These are phyloP conservation scores for Euptelea pleiosperma DNA, from an alignment of 164 flowering plant species.

Conservation along the genomic window DNA sequence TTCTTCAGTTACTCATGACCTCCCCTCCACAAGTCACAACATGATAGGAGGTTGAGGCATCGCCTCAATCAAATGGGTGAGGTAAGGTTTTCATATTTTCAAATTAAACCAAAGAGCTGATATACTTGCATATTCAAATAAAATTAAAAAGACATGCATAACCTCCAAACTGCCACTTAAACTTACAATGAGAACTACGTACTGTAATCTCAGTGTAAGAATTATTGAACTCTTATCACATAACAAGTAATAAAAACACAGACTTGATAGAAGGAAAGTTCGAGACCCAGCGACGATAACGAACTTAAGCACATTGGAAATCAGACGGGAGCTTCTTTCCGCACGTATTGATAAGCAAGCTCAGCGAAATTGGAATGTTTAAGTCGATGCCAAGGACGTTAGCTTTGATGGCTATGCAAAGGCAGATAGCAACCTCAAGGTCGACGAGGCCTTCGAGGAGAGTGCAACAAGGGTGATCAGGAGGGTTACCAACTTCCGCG, in stretches of 20 bases:
- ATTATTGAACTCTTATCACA: neutral
- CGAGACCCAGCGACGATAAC: neutral
- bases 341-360: constrained; percentile 61
- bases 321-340: constrained; percentile 42
- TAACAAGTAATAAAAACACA: too few species aligned
- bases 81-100: too few species aligned
- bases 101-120: too few species aligned
- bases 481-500: constrained; percentile 37
- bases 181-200: neutral
- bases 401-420: constrained; percentile 66
- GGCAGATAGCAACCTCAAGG: constrained; percentile 69
- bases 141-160: too few species aligned
- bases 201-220: neutral
- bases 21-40: too few species aligned
- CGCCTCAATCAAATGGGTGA: too few species aligned
- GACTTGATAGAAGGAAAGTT: neutral
- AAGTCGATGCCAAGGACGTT: constrained; percentile 53
- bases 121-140: too few species aligned
- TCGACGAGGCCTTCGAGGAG: constrained; percentile 55
- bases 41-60: too few species aligned
- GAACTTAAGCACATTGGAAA: constrained; percentile 45
- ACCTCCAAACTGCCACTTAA: too few species aligned
- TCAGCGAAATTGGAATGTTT: constrained; percentile 47
- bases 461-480: constrained; percentile 50
- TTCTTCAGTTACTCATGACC: too few species aligned